Base-by-base conservation (phyloP, 257 asterid genomes). In the Voacanga thouarsii region DNA sequence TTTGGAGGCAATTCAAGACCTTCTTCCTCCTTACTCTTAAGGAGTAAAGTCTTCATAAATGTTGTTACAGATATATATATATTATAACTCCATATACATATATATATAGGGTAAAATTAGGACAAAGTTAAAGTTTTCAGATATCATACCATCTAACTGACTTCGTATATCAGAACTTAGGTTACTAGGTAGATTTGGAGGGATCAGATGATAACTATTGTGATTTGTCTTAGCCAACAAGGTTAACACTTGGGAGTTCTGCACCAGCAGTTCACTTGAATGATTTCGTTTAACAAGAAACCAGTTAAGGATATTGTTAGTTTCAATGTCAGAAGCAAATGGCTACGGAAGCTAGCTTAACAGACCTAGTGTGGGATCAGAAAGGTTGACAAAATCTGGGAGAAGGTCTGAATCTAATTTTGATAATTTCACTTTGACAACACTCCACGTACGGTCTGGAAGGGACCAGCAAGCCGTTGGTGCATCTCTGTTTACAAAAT, bases 391-490 rank as follows among this genome's bases (percentile, higher is more conserved):
- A 51, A 50, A 55, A 51, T 26, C 47, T 53, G 51, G 75, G 41
- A 43, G 45, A 70, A 28, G 56, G 78, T 63, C 68, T 37, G 9
- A 9, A 75, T 75, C 56, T 56, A 57, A 33, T 15, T 23, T 7
- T 16, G 21, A 19, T 64, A 67, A 12, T 69, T 80, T 74, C 76
- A 75, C 80, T 80, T 80, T 33, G 55, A 10, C 47, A 71, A 26
- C 80, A 80, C 77, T 80, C 83, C 50, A 80, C n/a, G n/a, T n/a
- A n/a, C 2, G 12, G 12, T 12, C 51, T 80, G 64, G n/a, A 30
- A 55, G 67, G 76, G 75, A 74, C 79, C 83, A 43, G 37, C n/a
- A 55, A 6, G 16, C 55, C 41, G 83, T 75, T 80, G 83, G 79
- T 55, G 79, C 55, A 75, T 74, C 70, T 47, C 61, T 28, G 5